Base-by-base conservation (phyloP, 2,329 filamentous ascomycete genomes). In the Catunica adiposa region DNA sequence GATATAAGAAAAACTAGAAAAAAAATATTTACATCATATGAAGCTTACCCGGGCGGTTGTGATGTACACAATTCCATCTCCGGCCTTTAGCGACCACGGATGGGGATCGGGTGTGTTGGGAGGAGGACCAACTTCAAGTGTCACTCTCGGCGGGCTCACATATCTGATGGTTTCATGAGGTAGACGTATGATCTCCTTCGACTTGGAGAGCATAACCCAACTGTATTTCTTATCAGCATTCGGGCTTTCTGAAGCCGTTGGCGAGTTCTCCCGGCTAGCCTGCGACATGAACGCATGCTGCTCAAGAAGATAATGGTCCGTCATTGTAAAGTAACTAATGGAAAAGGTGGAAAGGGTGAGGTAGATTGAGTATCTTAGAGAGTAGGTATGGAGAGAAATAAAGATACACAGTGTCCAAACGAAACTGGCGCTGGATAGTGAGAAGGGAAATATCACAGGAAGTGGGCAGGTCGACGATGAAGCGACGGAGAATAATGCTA, bases 171-270 rank as follows among this genome's bases (percentile, higher is more conserved):
- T 82, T 72, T 97, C 90, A 66, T 84, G 82, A 47, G 86, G 86
- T 50, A 96, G 79, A 64, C 84, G 86, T 65, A 94, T 83, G 69
- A 95, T 92, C 58, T 83, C 80, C 62, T 76, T 74, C 42, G 72
- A 67, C 65, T 84, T 78, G 65, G 84, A 81, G 64, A 94, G 80
- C 89, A 96, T 96, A 48, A 96, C 90, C 90, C 90, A 96, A 64
- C 77, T 80, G 65, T 70, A 67, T 62, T 68, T 67, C 66, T 78
- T 71, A 71, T 80, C 70, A 79, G 75, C 71, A 65, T 76, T 68
- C 17, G 47, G 54, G 34, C 52, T 51, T 7, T 44, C n/a, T 40
- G 56, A 44, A 17, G 56, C 51, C n/a, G 56, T 54, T 5, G 52
- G 38, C 2, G 22, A 54, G 8, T 44, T 17, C 42, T 55, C 56